Base-by-base conservation (phyloP, 2,329 filamentous ascomycete species). In the Davidsoniella australis region DNA sequence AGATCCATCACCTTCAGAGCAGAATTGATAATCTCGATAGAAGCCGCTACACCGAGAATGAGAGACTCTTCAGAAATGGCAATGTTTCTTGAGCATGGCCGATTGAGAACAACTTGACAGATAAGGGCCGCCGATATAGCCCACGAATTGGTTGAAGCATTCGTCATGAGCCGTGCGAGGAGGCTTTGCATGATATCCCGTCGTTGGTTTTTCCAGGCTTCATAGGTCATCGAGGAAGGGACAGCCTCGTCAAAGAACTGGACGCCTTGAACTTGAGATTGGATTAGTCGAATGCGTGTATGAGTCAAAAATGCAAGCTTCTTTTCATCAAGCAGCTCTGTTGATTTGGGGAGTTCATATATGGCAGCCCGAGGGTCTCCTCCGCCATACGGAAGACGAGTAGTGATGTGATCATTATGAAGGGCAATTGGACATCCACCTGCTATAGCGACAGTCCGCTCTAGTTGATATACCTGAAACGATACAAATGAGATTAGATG, bases 391-490 rank as follows among this genome's bases (percentile, higher is more conserved):
- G 49, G 49, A 6, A 51, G 45, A 23, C 39, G 39, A 12, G 45
- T 47, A 14, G 44, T 51, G 14, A 51, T 51, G 26, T 51, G 49
- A 14, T 51, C 39, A 33, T 51, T 37, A 37, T 29, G 24, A 4
- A 48, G 18, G n/a, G 50, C 48, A 20, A 54, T 48, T 1, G 54
- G 50, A 18, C 52, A 51, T 4, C 52, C 50, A 16, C 44, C 45
- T 9, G 52, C 44, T n/a, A 54, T 54, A 9, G 45, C 50, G 8
- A 54, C 53, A 29, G 48, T 51, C 3, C 53, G 41, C 17, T 54
- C 54, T 3, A 55, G 42, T 39, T 53, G 53, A 41, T 55, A 55
- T 4, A 48, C 47, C 50, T 55, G 2, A 14, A 8, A 12, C 4
- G 8, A 17, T 41, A n/a, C 24, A 17, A 45, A 24, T 29, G 5